phyloP scores from a whole-genome alignment of 164 flowering plant species.

The Dillenia turbinata region DNA sequence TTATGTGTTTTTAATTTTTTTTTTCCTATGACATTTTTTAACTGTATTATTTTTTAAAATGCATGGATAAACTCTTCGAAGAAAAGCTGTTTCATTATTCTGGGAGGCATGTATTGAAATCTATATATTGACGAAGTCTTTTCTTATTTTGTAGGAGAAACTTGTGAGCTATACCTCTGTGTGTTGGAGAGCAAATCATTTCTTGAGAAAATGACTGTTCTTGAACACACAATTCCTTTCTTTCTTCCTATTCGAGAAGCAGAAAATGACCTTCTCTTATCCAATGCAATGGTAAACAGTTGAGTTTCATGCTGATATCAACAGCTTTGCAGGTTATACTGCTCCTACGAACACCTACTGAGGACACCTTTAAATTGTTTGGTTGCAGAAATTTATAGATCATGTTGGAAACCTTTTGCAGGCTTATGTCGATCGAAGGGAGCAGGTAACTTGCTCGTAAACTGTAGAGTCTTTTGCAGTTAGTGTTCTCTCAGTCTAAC shows the following conservation, averaged over 20 bases:
- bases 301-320: conserved; percentile 18
- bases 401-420: conserved; percentile 86
- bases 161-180: conserved; percentile 83
- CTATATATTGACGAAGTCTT: not conserved
- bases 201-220: conserved; percentile 94
- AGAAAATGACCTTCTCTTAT: conserved; percentile 83
- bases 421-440: conserved; percentile 91
- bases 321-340: not conserved
- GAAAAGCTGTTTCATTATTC: too few relatives aligned
- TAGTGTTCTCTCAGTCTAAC: too few relatives aligned
- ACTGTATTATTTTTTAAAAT: too few relatives aligned
- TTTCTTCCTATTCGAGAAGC: conserved; percentile 88
- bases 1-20: too few relatives aligned
- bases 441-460: conserved; percentile 61
- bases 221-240: conserved; percentile 96
- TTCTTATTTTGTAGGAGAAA: conserved; percentile 59
- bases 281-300: conserved; percentile 79
- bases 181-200: conserved; percentile 97
- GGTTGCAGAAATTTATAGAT: conserved; percentile 88
- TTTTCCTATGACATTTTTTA: too few relatives aligned
- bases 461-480: not conserved
- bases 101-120: too few relatives aligned
- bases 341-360: not conserved
- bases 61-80: too few relatives aligned
- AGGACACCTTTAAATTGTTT: conserved; percentile 7